Conservation (phyloP, 257 asterid genomes). For the Leptodermis oblonga region DNA sequence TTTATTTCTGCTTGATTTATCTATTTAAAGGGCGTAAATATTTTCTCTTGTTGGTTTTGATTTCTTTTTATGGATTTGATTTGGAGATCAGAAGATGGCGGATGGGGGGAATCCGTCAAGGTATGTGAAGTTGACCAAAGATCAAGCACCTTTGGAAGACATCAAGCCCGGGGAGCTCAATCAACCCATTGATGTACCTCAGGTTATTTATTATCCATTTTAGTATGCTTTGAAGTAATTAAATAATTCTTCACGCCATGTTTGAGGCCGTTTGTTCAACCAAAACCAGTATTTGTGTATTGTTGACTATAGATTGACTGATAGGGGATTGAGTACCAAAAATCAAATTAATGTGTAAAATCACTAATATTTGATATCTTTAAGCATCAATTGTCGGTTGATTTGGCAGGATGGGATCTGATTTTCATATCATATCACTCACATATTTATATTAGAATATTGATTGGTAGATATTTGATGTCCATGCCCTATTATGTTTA, state of each 20-base stretch:
- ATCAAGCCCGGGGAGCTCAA: slow-evolving; percentile 95
- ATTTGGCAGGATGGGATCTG: neutral
- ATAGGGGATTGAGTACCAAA: neutral
- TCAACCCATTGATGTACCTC: slow-evolving; percentile 95
- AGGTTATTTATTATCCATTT: slow-evolving; percentile 22
- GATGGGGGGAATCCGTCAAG: slow-evolving; percentile 74
- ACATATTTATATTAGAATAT: neutral
- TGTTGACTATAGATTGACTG: neutral
- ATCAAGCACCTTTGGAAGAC: slow-evolving; percentile 76
- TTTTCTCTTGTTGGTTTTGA: slow-evolving; percentile 10
- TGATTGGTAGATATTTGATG: neutral
- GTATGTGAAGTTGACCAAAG: slow-evolving; percentile 85
- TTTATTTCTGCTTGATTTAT: neutral
- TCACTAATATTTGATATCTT: neutral
- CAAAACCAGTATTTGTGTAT: neutral
- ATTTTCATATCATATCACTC: neutral
- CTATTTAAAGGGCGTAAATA: neutral
- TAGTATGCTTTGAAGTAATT: neutral
- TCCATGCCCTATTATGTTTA: neutral
- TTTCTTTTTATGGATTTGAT: slow-evolving; percentile 16
- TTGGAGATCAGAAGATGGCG: slow-evolving; percentile 42
- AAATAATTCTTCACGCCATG: neutral
- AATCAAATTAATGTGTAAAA: neutral
- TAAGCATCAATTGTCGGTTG: neutral
- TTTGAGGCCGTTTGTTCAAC: neutral